Evolutionary conservation across 2,329 filamentous ascomycete species (phyloP), one percentile per base, ranked within the genome.

Genomic region (Coniochaeta sp.): DNA sequence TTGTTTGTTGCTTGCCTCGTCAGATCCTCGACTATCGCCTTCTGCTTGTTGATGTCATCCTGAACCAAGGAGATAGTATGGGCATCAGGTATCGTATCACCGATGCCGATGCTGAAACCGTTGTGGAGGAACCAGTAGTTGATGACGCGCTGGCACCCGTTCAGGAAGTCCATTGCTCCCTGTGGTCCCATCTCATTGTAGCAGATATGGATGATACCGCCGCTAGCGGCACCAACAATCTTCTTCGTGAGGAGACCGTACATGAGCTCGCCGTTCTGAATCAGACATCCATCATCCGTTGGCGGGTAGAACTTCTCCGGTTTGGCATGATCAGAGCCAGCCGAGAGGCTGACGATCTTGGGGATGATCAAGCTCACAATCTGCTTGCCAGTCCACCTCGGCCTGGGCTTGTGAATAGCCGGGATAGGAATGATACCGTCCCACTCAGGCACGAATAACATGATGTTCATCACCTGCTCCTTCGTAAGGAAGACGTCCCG

Each of bases 381-480:
- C 72, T 99, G 94, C 73, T 99, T 99, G 61, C 94, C 94, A 49
- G 92, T 97, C 94, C 94, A 99, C 60, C 91, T 85, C 38, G 94
- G 91, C 51, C 85, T 79, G 9, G 94, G 94, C 71, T 96, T 96
- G 57, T 95, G 64, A 57, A 99, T 96, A n/a, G 92, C 91, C 13
- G 94, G 94, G 31, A 86, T 83, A 6, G 94, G 94, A 60, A 99
- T 90, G 48, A 95, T 81, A 45, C 95, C 95, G 70, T 99, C 91
- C 95, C 95, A 99, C 52, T 91, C 86, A 18, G 94, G 94, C 50
- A 99, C 91, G 92, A 92, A 99, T 58, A 99, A 79, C 77, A 99
- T 86, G 60, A 95, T 81, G 68, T 96, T 95, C 91, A 96, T 97
- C 57, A 99, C 87, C 66, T 91, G 79, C 60, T 96, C 87, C 67